A percentile compares a stretch with the other conserved stretches of the same genome.
These are phyloP conservation scores for Fagopyrum esculentum DNA, from an alignment of 148 eudicot species.

Conservation along the genomic window DNA sequence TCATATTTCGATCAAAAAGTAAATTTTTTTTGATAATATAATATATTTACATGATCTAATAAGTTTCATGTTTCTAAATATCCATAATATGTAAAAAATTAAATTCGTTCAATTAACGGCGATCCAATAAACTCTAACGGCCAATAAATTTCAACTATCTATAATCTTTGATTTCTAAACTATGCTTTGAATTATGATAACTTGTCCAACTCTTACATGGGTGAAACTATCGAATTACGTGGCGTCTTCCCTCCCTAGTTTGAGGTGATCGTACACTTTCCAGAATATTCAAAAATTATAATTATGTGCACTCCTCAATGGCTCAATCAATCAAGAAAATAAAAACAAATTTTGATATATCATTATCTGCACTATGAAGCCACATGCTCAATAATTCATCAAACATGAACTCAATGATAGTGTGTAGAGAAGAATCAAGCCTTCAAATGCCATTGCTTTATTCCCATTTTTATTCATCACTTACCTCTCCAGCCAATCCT, in stretches of 20 bases:
- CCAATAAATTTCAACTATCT: too few relatives aligned
- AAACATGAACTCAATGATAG: background rate
- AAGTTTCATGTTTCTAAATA: too few relatives aligned
- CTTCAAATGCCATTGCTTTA: constrained; percentile 7
- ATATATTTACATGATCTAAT: too few relatives aligned
- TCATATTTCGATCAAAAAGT: too few relatives aligned
- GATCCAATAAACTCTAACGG: too few relatives aligned
- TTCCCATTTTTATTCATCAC: background rate
- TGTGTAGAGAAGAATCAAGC: background rate
- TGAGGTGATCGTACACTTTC: constrained; percentile 1
- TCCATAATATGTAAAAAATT: too few relatives aligned
- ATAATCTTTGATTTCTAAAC: too few relatives aligned
- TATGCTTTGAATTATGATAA: too few relatives aligned
- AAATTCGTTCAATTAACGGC: too few relatives aligned
- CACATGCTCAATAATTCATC: constrained; percentile 10
- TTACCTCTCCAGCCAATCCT: background rate
- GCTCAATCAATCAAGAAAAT: background rate
- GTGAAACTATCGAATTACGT: background rate
- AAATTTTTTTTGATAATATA: too few relatives aligned
- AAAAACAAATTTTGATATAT: background rate
- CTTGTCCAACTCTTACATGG: too few relatives aligned
- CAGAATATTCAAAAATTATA: too few relatives aligned
- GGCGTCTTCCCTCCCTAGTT: constrained; percentile 4
- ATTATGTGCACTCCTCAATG: background rate
- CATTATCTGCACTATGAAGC: background rate